Evolutionary conservation across 345 rosid genomes (phyloP).

Genomic region (Syzygium jambos): DNA sequence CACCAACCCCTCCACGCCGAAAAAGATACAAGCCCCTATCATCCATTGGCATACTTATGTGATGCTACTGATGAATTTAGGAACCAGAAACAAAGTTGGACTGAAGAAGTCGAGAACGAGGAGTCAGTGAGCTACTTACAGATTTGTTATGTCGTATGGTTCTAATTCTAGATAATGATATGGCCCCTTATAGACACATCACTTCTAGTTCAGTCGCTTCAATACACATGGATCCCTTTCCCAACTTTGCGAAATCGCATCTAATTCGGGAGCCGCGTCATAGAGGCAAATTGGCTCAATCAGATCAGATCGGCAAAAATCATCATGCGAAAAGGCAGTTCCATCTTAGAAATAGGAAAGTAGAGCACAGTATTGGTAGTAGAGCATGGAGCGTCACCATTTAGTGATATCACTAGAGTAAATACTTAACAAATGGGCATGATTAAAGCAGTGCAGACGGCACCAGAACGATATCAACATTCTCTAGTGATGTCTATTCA

Average conservation of each 20-base stretch:
- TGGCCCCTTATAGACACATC: neutral
- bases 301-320: neutral
- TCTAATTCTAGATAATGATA: neutral
- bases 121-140: neutral
- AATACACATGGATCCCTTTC: neutral
- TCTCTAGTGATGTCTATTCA: neutral
- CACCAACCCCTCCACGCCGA: neutral
- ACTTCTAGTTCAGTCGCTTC: neutral
- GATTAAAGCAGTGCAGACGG: neutral
- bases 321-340: neutral
- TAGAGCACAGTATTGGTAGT: neutral
- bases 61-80: neutral
- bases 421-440: neutral
- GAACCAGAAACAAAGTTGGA: neutral
- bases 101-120: neutral
- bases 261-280: fast-evolving
- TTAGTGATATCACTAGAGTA: neutral
- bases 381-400: neutral
- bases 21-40: neutral
- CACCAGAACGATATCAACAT: neutral
- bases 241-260: neutral
- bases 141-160: neutral
- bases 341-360: neutral
- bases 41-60: neutral
- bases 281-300: neutral